Evolutionary conservation across 768 basidiomycete genomes (phyloP).

Genomic region (Russula brevipes): DNA sequence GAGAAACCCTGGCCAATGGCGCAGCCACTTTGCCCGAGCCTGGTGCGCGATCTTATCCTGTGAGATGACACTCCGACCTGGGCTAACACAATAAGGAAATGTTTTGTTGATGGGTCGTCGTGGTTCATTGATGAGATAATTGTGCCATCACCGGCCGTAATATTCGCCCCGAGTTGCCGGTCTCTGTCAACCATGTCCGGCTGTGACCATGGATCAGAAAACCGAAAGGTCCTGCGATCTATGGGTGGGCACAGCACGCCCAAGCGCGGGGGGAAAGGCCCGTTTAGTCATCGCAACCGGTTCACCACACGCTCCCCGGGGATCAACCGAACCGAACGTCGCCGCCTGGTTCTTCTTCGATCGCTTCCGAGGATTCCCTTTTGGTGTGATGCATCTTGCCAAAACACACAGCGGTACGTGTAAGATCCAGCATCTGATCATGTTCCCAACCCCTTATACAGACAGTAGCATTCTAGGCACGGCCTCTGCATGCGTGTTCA

Average conservation of each 20-base stretch:
- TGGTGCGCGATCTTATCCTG: conserved; percentile 5
- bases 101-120: conserved; percentile 11
- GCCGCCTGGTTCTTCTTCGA: conserved; percentile 8
- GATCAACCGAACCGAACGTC: conserved; percentile 13
- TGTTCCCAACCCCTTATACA: conserved; percentile 5
- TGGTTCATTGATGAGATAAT: conserved; percentile 16
- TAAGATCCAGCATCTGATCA: conserved; percentile 10
- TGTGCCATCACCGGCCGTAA: conserved; percentile 12
- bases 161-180: conserved; percentile 6
- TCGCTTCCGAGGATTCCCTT: conserved; percentile 19
- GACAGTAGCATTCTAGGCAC: not conserved
- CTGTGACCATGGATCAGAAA: conserved; percentile 5
- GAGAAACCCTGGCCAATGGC: conserved; percentile 16
- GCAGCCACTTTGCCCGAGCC: conserved; percentile 10
- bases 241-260: not conserved
- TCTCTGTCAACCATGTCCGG: not conserved
- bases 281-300: conserved; percentile 3
- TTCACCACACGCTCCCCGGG: not conserved
- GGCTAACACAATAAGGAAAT: conserved; percentile 23
- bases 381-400: not conserved
- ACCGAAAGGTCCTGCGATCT: not conserved
- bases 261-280: not conserved
- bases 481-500: not conserved
- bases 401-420: not conserved
- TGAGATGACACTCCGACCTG: conserved; percentile 22